Evolutionary conservation across 768 basidiomycete genomes (phyloP).

Genomic region (Saitozyma sp.): DNA sequence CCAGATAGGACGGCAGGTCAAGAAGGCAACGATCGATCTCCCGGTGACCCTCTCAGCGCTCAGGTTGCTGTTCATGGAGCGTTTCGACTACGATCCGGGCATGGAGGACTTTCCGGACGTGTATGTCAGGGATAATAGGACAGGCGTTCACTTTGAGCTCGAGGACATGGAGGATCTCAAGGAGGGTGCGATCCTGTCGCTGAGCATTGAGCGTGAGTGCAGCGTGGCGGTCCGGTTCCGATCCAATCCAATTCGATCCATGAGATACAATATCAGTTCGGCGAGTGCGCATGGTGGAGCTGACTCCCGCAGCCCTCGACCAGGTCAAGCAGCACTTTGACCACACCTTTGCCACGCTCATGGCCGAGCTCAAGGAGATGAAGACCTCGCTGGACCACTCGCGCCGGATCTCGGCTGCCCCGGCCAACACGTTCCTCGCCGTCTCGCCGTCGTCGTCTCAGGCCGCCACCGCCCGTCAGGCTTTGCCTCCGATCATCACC

Average conservation of each 20-base stretch:
- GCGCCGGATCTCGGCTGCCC: slow-evolving; percentile 59
- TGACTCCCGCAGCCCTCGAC: slow-evolving; percentile 70
- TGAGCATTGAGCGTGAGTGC: slow-evolving; percentile 93
- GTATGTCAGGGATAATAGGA: slow-evolving; percentile 87
- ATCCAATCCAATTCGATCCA: background rate
- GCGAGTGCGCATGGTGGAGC: background rate
- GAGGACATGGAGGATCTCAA: slow-evolving; percentile 92
- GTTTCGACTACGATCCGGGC: slow-evolving; percentile 90
- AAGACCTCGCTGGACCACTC: slow-evolving; percentile 63
- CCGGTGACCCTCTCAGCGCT: slow-evolving; percentile 68
- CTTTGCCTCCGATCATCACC: slow-evolving; percentile 9
- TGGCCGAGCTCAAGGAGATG: slow-evolving; percentile 88
- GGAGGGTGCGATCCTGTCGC: slow-evolving; percentile 79
- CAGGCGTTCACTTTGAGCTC: slow-evolving; percentile 91
- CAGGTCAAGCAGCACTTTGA: slow-evolving; percentile 99
- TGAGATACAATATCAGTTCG: background rate
- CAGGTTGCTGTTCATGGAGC: slow-evolving; percentile 87
- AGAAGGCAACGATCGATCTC: slow-evolving; percentile 74
- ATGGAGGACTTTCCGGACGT: slow-evolving; percentile 92
- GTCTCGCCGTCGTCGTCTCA: slow-evolving; percentile 51
- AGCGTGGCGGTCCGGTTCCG: background rate
- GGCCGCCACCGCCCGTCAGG: slow-evolving; percentile 31
- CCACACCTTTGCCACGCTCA: slow-evolving; percentile 75
- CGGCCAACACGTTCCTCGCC: slow-evolving; percentile 32
- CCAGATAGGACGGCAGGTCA: slow-evolving; percentile 85